Conservation (phyloP, 2,329 filamentous ascomycete species). For the Tolypocladium ovalisporum region DNA sequence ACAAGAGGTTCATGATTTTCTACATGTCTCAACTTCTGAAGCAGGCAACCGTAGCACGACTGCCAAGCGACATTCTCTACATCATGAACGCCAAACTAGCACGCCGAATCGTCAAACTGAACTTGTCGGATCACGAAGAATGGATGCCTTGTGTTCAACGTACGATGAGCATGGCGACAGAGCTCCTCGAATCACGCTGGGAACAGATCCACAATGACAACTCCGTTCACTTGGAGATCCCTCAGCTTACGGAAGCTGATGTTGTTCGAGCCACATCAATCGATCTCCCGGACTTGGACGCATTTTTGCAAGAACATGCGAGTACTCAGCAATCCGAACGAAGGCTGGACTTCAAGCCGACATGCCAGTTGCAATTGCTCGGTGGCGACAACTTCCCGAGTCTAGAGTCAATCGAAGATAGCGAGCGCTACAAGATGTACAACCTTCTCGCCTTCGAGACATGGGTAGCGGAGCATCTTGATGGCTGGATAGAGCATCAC, state of each 20-base stretch:
- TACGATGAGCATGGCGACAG: not conserved
- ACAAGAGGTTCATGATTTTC: conserved; percentile 41
- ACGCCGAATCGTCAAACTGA: conserved; percentile 30
- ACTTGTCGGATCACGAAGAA: not conserved
- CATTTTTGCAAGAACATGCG: not conserved
- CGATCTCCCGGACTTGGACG: not conserved
- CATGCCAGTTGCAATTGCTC: not conserved
- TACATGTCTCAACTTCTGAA: conserved; percentile 28
- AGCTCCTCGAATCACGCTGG: not conserved
- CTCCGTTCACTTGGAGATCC: not conserved
- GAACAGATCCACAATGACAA: not conserved
- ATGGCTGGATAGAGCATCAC: conserved; percentile 21
- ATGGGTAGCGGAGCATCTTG: conserved; percentile 33
- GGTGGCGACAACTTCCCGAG: not conserved
- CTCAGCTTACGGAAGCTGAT: not conserved
- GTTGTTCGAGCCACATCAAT: not conserved
- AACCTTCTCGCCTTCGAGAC: conserved; percentile 30
- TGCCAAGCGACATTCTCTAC: conserved; percentile 19
- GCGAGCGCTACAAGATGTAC: not conserved
- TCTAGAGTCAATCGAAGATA: not conserved
- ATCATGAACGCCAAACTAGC: conserved; percentile 32
- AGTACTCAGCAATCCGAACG: not conserved
- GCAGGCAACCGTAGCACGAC: conserved; percentile 1
- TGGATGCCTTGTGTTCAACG: conserved; percentile 4
- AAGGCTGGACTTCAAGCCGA: not conserved